A percentile compares a stretch with the other conserved stretches of the same genome.
Conservation (phyloP, 306 rosid species). For the Morella rubra region DNA sequence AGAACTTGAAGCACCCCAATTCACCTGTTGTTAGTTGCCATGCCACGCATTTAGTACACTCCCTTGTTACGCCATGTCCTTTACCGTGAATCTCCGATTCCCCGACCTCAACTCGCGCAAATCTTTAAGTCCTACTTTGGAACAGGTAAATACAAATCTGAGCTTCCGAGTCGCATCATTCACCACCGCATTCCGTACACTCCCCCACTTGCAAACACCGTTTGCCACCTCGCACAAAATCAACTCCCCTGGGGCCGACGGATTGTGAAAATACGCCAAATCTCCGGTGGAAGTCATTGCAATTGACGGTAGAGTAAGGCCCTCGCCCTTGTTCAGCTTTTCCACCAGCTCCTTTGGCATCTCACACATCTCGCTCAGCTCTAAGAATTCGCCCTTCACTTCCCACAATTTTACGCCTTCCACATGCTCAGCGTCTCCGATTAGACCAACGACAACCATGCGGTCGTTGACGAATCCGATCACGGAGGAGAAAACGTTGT, state of each 20-base stretch:
- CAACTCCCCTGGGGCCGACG: constrained; percentile 33
- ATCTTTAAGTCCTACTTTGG: too few species aligned
- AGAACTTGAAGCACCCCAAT: too few species aligned
- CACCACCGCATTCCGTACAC: too few species aligned
- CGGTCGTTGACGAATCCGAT: constrained; percentile 33
- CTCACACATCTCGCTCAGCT: constrained; percentile 43
- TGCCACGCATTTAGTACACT: too few species aligned
- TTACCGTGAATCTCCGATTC: too few species aligned
- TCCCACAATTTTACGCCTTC: constrained; percentile 51
- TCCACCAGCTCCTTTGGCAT: constrained; percentile 58
- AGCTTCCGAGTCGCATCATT: too few species aligned
- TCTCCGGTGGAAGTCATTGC: constrained; percentile 41
- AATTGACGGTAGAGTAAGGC: constrained; percentile 37
- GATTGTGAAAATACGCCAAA: constrained; percentile 48
- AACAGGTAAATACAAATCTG: too few species aligned
- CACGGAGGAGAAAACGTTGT: constrained; percentile 18
- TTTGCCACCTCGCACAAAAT: constrained; percentile 44
- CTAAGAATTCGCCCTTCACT: constrained; percentile 35
- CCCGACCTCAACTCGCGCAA: too few species aligned
- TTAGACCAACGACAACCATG: constrained; percentile 48
- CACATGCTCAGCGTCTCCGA: constrained; percentile 40
- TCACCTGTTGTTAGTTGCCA: too few species aligned
- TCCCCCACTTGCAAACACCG: too few species aligned
- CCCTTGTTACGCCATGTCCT: too few species aligned
- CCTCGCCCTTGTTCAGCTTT: constrained; percentile 41